Percentiles rank a stretch among this genome's conserved stretches.
phyloP scores from a whole-genome alignment of 192 early-diverging fungal genomes.

The Podila horticola region DNA sequence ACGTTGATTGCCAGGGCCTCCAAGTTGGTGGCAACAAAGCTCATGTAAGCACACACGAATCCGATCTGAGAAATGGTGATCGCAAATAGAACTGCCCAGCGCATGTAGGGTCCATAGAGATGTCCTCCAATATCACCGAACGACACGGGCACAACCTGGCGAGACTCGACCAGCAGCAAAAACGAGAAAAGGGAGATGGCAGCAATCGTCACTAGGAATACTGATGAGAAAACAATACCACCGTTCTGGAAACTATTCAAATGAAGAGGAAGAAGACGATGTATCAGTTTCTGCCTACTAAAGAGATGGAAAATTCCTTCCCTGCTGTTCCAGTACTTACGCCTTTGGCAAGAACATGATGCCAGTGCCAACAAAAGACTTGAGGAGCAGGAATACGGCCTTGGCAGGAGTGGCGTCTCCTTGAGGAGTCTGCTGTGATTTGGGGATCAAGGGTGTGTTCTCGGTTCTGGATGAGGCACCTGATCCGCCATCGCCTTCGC shows the following conservation, averaged over 20 bases:
- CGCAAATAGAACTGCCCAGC: constrained; percentile 72
- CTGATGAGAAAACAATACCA: constrained; percentile 74
- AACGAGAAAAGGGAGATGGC: constrained; percentile 76
- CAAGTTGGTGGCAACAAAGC: constrained; percentile 70
- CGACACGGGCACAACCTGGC: constrained; percentile 70
- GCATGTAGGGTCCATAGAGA: constrained; percentile 75
- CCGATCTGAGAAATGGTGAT: constrained; percentile 80
- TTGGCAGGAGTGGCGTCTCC: constrained; percentile 75
- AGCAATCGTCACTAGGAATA: constrained; percentile 73
- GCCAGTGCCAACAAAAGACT: constrained; percentile 86
- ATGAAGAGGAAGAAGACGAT: not conserved
- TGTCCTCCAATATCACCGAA: constrained; percentile 75
- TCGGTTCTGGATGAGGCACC: constrained; percentile 32
- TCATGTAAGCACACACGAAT: constrained; percentile 73
- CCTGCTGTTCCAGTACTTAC: constrained; percentile 37
- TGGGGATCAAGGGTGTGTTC: constrained; percentile 51
- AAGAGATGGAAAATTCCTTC: not conserved
- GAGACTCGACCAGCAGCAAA: constrained; percentile 76
- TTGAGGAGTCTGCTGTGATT: constrained; percentile 46
- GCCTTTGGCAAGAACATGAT: constrained; percentile 75
- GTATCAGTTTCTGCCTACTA: not conserved
- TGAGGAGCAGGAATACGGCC: constrained; percentile 81
- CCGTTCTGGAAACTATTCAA: constrained; percentile 76
- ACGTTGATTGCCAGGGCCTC: constrained; percentile 51
- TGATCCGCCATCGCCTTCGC: constrained; percentile 16